These are phyloP conservation scores for Populus pruinosa DNA, from an alignment of 345 rosid genomes.

Conservation along the genomic window DNA sequence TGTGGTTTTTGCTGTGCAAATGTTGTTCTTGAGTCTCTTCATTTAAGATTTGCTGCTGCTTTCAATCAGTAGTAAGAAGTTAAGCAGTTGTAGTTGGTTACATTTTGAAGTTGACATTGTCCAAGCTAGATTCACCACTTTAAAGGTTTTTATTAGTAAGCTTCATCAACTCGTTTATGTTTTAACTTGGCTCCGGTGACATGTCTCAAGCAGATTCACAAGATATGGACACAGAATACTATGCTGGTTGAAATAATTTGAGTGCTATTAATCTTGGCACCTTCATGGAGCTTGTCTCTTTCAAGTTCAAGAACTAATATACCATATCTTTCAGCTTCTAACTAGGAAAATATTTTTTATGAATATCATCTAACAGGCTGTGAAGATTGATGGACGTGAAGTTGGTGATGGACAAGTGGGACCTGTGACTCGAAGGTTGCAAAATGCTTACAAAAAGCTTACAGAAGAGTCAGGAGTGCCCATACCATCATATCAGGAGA, in stretches of 20 bases:
- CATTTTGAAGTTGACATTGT: too few species aligned
- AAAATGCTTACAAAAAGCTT: slow-evolving; percentile 57
- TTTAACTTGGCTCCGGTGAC: too few species aligned
- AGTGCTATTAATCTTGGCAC: not conserved
- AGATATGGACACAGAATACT: too few species aligned
- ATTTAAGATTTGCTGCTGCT: too few species aligned
- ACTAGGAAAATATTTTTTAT: not conserved
- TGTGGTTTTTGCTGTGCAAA: too few species aligned
- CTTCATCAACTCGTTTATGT: too few species aligned
- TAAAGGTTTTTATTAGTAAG: too few species aligned
- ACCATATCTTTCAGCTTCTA: not conserved
- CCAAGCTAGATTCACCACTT: too few species aligned
- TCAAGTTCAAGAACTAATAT: not conserved
- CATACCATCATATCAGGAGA: slow-evolving; percentile 46
- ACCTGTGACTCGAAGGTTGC: slow-evolving; percentile 54
- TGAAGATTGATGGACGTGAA: slow-evolving; percentile 65
- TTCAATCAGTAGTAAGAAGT: too few species aligned
- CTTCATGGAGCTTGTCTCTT: not conserved
- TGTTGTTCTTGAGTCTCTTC: too few species aligned
- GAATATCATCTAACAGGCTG: slow-evolving; percentile 37
- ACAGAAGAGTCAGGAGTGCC: slow-evolving; percentile 66
- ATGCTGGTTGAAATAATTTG: not conserved
- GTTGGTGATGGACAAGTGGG: slow-evolving; percentile 77
- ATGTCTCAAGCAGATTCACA: too few species aligned
- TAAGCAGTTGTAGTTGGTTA: too few species aligned